Conservation (phyloP, 257 asterid genomes). For the Solanum sitiens region DNA sequence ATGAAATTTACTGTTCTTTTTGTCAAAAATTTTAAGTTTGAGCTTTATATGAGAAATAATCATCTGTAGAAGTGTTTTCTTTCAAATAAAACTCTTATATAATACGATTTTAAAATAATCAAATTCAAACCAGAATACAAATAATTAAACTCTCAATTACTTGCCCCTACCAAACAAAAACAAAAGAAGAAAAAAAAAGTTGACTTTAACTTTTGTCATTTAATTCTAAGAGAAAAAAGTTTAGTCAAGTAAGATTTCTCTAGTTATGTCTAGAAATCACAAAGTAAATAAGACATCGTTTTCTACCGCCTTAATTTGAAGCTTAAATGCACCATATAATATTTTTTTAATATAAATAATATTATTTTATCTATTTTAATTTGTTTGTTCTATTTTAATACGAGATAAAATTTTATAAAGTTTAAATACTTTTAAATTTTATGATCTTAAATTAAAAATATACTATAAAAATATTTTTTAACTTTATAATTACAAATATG, state of each 20-base stretch:
- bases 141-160: background rate
- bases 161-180: background rate
- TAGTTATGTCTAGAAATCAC: background rate
- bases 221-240: background rate
- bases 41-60: accelerated
- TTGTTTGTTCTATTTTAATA: too few relatives aligned
- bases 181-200: background rate
- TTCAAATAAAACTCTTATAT: too few relatives aligned
- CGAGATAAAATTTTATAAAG: too few relatives aligned
- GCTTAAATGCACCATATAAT: background rate
- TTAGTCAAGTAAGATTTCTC: background rate
- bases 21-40: accelerated
- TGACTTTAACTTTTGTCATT: background rate
- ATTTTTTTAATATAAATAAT: too few relatives aligned
- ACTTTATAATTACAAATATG: accelerated
- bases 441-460: too few relatives aligned
- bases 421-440: too few relatives aligned
- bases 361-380: too few relatives aligned
- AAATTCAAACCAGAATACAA: too few relatives aligned
- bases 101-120: too few relatives aligned
- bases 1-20: accelerated
- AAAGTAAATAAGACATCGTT: background rate
- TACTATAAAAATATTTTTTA: too few relatives aligned
- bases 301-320: background rate
- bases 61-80: accelerated